These are phyloP conservation scores for Quercus rubra DNA, from an alignment of 306 rosid genomes.

Conservation along the genomic window DNA sequence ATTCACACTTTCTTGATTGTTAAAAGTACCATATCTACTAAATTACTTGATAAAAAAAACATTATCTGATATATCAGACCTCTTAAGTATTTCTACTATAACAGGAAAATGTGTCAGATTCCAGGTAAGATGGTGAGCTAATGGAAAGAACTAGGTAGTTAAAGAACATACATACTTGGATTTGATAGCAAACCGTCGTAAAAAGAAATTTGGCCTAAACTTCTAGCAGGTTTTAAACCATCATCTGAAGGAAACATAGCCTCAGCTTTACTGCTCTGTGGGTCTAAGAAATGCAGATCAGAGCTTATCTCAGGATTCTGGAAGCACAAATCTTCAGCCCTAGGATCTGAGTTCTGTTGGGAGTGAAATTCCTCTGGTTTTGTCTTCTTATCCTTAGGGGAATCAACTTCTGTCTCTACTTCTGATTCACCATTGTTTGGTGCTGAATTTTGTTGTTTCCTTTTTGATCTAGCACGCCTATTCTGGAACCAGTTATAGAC, in stretches of 20 bases:
- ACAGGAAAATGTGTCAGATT: neutral
- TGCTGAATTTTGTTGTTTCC: slow-evolving; percentile 67
- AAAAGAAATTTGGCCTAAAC: slow-evolving; percentile 46
- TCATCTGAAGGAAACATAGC: slow-evolving; percentile 51
- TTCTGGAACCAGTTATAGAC: slow-evolving; percentile 98
- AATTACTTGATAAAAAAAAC: neutral
- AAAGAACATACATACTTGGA: slow-evolving; percentile 40
- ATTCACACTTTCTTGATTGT: neutral
- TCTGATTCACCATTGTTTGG: slow-evolving; percentile 68
- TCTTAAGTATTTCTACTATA: neutral
- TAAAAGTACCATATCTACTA: neutral
- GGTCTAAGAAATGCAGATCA: slow-evolving; percentile 67
- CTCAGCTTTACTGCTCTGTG: slow-evolving; percentile 44
- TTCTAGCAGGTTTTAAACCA: slow-evolving; percentile 42
- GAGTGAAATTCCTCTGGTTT: slow-evolving; percentile 62
- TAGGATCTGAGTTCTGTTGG: slow-evolving; percentile 39
- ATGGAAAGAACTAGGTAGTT: neutral
- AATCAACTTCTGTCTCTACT: slow-evolving; percentile 80
- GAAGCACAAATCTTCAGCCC: slow-evolving; percentile 64
- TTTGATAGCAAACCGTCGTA: slow-evolving; percentile 65
- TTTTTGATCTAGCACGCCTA: slow-evolving; percentile 88
- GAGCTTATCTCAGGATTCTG: slow-evolving; percentile 60
- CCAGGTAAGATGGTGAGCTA: neutral
- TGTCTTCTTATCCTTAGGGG: slow-evolving; percentile 82
- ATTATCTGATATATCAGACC: neutral